phyloP scores from a whole-genome alignment of 805 yeast species.

The Lipomyces sp. region DNA sequence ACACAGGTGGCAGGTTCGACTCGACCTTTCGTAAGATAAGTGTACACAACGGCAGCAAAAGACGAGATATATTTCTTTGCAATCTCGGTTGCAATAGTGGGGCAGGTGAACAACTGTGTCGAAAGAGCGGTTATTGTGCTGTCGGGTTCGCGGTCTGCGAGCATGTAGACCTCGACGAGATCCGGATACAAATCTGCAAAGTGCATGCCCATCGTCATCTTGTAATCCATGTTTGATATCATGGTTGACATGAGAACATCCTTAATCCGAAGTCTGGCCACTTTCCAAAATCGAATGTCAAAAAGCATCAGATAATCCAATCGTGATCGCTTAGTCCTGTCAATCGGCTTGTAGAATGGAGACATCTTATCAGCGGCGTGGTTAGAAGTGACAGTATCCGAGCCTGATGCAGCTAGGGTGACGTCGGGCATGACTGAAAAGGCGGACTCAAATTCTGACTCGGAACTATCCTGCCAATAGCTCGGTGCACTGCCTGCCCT shows the following conservation, averaged over 20 bases:
- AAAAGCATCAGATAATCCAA: constrained; percentile 45
- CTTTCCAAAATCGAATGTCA: constrained; percentile 71
- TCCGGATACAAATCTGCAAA: constrained; percentile 81
- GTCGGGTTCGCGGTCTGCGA: constrained; percentile 85
- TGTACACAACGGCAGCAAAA: constrained; percentile 60
- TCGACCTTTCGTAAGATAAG: constrained; percentile 55
- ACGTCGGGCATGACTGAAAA: not conserved
- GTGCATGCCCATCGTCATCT: constrained; percentile 63
- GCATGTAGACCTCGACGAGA: constrained; percentile 64
- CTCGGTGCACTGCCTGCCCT: not conserved
- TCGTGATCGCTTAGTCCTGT: constrained; percentile 2
- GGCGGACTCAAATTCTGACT: too few species aligned
- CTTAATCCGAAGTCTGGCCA: constrained; percentile 54
- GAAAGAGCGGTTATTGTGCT: constrained; percentile 69
- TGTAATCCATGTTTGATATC: constrained; percentile 57
- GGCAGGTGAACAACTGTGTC: constrained; percentile 86
- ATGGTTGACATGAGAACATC: constrained; percentile 63
- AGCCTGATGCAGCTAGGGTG: too few species aligned
- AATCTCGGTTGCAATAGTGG: constrained; percentile 66
- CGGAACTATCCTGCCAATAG: not conserved
- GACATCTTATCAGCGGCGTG: constrained; percentile 1
- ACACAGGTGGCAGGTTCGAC: constrained; percentile 47
- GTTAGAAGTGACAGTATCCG: not conserved
- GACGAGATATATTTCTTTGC: constrained; percentile 58
- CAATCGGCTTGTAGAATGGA: not conserved